phyloP scores from a whole-genome alignment of 352 stramenopile genomes.

The Globisporangium ultimum region DNA sequence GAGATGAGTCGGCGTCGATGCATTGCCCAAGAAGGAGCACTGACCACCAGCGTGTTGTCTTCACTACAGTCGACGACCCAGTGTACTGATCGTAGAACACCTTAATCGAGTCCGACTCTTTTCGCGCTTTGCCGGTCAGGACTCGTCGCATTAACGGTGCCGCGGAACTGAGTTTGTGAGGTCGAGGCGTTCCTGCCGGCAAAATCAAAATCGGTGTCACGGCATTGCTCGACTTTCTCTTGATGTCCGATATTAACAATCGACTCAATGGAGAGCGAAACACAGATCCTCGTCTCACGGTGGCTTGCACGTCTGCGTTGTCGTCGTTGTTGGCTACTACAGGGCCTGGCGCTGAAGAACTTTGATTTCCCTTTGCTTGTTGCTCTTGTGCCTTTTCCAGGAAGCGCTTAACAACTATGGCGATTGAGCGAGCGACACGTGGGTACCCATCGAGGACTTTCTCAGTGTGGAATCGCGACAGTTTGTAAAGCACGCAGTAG shows the following conservation, averaged over 20 bases:
- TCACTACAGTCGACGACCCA: background rate
- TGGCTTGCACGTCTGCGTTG: background rate
- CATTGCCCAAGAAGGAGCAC: conserved; percentile 24
- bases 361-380: conserved; percentile 7
- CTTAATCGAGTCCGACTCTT: conserved; percentile 11
- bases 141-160: conserved; percentile 13
- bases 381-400: conserved; percentile 16
- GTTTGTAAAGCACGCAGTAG: conserved; percentile 66
- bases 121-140: conserved; percentile 16
- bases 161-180: background rate
- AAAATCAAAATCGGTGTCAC: conserved; percentile 6
- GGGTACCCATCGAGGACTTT: conserved; percentile 54
- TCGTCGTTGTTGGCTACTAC: background rate
- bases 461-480: conserved; percentile 62
- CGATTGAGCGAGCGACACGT: conserved; percentile 28
- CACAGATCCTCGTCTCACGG: background rate
- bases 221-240: conserved; percentile 7
- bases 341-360: background rate
- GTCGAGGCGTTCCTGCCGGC: background rate
- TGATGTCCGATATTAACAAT: background rate
- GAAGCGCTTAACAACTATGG: conserved; percentile 17
- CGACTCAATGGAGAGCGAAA: background rate
- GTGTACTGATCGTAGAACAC: conserved; percentile 19
- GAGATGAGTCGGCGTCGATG: conserved; percentile 48
- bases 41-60: conserved; percentile 6